Percentiles rank a stretch among this genome's conserved stretches.
Conservation (phyloP, 2,329 filamentous ascomycete species). For the Venturiaceae sp. region DNA sequence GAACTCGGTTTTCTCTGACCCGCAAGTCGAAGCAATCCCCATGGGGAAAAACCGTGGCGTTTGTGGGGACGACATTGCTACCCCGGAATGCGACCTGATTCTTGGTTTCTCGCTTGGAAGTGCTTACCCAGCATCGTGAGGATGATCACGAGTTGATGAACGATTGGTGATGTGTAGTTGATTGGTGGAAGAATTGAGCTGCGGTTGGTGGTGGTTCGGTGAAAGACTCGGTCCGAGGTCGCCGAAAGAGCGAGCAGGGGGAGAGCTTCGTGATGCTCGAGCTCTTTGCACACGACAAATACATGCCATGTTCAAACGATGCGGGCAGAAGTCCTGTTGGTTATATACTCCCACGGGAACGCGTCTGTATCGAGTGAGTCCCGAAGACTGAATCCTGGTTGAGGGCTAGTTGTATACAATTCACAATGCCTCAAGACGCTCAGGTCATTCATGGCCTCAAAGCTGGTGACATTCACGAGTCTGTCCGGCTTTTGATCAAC, state of each 20-base stretch:
- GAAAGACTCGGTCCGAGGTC: background rate
- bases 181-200: background rate
- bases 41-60: background rate
- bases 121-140: background rate
- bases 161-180: background rate
- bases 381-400: background rate
- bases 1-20: background rate
- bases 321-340: background rate
- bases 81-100: background rate
- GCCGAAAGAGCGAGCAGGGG: background rate
- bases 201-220: background rate
- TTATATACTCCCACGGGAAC: background rate
- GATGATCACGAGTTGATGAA: background rate
- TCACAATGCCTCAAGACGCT: constrained; percentile 2
- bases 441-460: constrained; percentile 1
- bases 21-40: background rate
- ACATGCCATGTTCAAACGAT: background rate
- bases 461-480: constrained; percentile 9
- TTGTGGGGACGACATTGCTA: background rate
- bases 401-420: background rate
- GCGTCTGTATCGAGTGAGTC: background rate
- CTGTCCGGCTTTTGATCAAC: constrained; percentile 58
- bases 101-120: background rate
- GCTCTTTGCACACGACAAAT: background rate
- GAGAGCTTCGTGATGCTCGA: background rate